Percentiles rank a stretch among this genome's conserved stretches.
Evolutionary conservation across 2,329 filamentous ascomycete species (phyloP).

Genomic region (Ophiostoma populinum): DNA sequence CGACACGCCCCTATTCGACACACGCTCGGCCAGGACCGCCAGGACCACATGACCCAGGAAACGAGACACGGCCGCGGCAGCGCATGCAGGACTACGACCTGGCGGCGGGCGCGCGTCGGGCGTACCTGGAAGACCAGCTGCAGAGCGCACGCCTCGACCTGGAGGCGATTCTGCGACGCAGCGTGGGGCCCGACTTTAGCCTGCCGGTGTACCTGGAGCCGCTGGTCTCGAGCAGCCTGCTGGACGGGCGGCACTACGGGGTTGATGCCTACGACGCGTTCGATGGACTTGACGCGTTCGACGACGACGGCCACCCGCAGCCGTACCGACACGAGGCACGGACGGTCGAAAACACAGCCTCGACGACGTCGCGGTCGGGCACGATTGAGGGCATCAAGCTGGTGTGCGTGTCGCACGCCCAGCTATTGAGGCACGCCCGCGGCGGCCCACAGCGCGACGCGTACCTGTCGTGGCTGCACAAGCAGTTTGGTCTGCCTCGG

Average conservation of each 20-base stretch:
- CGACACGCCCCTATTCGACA: too few species aligned
- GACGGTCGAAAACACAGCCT: slow-evolving; percentile 3
- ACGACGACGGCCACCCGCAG: background rate
- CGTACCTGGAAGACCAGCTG: slow-evolving; percentile 44
- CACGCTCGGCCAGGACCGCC: too few species aligned
- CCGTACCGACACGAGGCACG: background rate
- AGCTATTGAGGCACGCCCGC: slow-evolving; percentile 1
- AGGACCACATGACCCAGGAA: too few species aligned
- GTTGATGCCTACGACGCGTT: too few species aligned
- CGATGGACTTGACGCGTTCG: too few species aligned
- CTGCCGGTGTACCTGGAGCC: background rate
- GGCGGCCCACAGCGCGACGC: slow-evolving; percentile 1
- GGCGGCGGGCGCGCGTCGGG: too few species aligned
- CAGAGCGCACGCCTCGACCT: slow-evolving; percentile 27
- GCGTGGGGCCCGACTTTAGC: slow-evolving; percentile 1
- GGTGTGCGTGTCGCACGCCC: slow-evolving; percentile 6
- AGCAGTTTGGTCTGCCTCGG: slow-evolving; percentile 7
- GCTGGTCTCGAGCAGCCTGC: background rate
- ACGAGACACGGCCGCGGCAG: slow-evolving; percentile 31
- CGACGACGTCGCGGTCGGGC: slow-evolving; percentile 1
- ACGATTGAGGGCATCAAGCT: slow-evolving; percentile 7
- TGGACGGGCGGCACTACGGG: too few species aligned
- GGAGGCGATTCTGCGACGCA: slow-evolving; percentile 4
- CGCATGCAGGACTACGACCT: slow-evolving; percentile 42
- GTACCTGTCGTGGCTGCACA: slow-evolving; percentile 9